Evolutionary conservation across 768 basidiomycete genomes (phyloP).

Genomic region (Grammothele lineata): DNA sequence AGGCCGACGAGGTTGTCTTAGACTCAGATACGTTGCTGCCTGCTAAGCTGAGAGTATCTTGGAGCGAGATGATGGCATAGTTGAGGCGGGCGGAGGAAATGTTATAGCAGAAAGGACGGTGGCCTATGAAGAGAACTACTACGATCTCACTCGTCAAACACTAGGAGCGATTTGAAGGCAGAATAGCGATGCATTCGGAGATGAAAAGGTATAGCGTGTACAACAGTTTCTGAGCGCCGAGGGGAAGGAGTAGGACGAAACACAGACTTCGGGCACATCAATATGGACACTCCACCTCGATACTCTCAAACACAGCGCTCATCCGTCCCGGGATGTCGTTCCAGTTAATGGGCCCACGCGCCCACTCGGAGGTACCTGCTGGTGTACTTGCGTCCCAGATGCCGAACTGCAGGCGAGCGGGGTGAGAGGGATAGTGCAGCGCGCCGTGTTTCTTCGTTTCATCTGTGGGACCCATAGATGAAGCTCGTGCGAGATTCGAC

Average conservation of each 20-base stretch:
- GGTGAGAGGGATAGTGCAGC: slow-evolving; percentile 34
- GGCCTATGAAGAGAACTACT: no score
- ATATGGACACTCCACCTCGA: slow-evolving; percentile 35
- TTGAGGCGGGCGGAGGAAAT: no score
- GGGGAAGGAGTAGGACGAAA: neutral
- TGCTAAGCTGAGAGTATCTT: no score
- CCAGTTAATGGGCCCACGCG: slow-evolving; percentile 41
- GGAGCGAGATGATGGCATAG: no score
- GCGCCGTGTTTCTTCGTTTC: slow-evolving; percentile 31
- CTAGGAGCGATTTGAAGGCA: no score
- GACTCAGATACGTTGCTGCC: no score
- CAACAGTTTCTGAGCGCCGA: no score
- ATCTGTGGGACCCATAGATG: slow-evolving; percentile 15
- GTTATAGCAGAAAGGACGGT: no score
- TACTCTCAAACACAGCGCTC: slow-evolving; percentile 31
- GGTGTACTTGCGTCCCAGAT: slow-evolving; percentile 44
- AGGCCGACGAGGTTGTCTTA: no score
- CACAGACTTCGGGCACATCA: neutral
- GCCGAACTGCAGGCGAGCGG: slow-evolving; percentile 36
- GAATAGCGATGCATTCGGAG: no score
- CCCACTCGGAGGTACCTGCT: slow-evolving; percentile 39
- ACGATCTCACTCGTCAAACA: no score
- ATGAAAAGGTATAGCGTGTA: no score
- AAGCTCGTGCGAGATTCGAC: neutral
- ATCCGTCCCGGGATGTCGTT: slow-evolving; percentile 26